These are phyloP conservation scores for Cutaneotrichosporon spelunceum DNA, from an alignment of 1,284 basidiomycete species.

Conservation along the genomic window DNA sequence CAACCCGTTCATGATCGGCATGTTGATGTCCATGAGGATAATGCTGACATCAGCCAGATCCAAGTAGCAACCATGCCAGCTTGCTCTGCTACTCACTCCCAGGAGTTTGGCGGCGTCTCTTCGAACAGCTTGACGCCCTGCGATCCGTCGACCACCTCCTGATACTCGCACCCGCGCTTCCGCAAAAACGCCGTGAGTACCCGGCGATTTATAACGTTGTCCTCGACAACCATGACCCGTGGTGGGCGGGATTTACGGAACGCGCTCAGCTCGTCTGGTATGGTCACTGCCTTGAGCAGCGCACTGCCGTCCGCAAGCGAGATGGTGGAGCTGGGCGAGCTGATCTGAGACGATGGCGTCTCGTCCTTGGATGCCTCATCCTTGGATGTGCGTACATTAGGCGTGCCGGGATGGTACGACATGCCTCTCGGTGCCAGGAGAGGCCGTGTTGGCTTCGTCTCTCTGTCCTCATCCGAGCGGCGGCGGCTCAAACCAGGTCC, in stretches of 20 bases:
- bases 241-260: constrained; percentile 10
- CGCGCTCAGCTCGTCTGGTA: constrained; percentile 43
- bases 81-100: constrained; percentile 61
- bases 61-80: too few species aligned
- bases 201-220: constrained; percentile 61
- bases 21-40: constrained; percentile 82
- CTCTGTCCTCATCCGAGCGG: constrained; percentile 5
- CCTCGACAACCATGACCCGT: constrained; percentile 75
- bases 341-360: neutral
- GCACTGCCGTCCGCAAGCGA: constrained; percentile 55
- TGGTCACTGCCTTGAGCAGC: constrained; percentile 53
- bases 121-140: constrained; percentile 77
- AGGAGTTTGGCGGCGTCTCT: constrained; percentile 58
- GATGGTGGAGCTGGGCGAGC: constrained; percentile 39
- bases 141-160: constrained; percentile 76
- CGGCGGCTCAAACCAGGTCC: neutral
- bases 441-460: neutral
- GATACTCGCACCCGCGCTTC: constrained; percentile 65
- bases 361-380: neutral
- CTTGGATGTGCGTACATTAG: neutral
- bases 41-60: constrained; percentile 56
- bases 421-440: neutral
- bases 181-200: constrained; percentile 72
- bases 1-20: constrained; percentile 87
- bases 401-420: constrained; percentile 1